Evolutionary conservation across 805 yeast genomes (phyloP), one percentile per base, ranked within the genome.

Genomic region (Priceomyces melissophilus): DNA sequence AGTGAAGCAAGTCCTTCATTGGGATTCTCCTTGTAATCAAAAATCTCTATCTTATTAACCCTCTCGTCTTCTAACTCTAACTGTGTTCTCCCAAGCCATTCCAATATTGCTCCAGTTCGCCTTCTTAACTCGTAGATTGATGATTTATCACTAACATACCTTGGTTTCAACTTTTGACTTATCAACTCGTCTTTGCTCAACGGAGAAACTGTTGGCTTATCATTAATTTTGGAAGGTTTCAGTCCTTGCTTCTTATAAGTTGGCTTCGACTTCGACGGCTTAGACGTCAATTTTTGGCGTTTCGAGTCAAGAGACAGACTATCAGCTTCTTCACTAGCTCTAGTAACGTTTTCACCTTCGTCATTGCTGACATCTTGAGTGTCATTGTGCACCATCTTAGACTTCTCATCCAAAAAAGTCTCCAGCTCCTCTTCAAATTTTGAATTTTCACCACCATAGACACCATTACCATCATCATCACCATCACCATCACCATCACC

Each of bases 21-120:
- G 7, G 53, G 33, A n/a, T 63, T 67, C 39, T 69, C 76, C 44
- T 70, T 71, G 53, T 67, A 75, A 41, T 67, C 66, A 17, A 76
- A 64, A 39, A 81, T 55, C 42, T 69, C 73, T 23, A 65, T 49
- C 40, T 81, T 79, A 32, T 74, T 77, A n/a, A 73, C 65, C 49
- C 82, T 82, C 51, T 89, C 96, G 39, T 77, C 78, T 35, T 83
- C 82, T 45, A 91, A 65, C 55, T 91, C 98, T 46, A 82, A 63
- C 60, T 89, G 96, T 1, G 95, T 85, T 39, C 96, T 73, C 10
- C 90, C 87, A 17, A 91, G 76, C 73, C 90, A 93, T 63, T 93
- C 98, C 52, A 91, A 66, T 14, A 91, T 91, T 1, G 96, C 95
- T 2, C 87, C 84, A 2, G 89, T 85, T 44, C 99, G 75, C 54